Percentiles rank a stretch among this genome's conserved stretches.
Conservation (phyloP, 768 basidiomycete genomes). For the Tricholoma hemisulphureum region DNA sequence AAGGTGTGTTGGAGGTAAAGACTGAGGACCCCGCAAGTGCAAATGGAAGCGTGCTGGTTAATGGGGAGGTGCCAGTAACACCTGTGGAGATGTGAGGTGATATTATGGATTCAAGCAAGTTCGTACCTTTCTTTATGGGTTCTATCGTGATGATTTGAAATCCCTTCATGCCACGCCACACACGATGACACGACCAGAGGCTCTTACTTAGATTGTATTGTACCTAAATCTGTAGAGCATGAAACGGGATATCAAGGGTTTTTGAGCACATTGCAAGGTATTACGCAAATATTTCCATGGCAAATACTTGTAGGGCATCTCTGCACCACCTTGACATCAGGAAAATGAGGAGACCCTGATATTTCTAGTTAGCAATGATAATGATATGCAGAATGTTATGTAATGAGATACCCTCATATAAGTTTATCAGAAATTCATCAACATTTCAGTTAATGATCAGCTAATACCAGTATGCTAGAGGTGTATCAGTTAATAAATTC, state of each 20-base stretch:
- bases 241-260: not conserved
- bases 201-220: not conserved
- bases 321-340: no score
- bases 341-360: no score
- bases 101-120: not conserved
- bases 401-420: no score
- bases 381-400: no score
- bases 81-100: not conserved
- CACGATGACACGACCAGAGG: not conserved
- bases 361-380: no score
- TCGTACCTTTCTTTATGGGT: not conserved
- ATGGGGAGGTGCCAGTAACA: not conserved
- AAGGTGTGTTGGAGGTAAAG: constrained; percentile 32
- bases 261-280: no score
- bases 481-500: no score
- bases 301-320: no score
- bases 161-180: not conserved
- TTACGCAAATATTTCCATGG: no score
- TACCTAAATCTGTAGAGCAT: not conserved
- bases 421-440: no score
- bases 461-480: no score
- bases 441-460: no score
- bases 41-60: constrained; percentile 27
- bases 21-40: constrained; percentile 16
- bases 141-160: not conserved